Base-by-base conservation (phyloP, 805 yeast genomes). In the Tanozyma kutaoensis region DNA sequence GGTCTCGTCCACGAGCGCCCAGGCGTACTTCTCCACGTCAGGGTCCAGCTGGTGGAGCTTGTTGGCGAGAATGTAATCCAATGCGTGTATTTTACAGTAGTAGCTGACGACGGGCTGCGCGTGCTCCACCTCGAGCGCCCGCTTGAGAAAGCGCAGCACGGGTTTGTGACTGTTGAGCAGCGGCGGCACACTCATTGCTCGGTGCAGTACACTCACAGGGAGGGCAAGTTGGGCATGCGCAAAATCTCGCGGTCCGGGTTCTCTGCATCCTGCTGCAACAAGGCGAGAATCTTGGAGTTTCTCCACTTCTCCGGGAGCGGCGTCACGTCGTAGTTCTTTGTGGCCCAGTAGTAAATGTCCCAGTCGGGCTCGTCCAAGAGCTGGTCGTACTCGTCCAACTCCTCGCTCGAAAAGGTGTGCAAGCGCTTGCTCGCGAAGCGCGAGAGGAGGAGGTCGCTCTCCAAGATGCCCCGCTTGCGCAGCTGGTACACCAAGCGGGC, bases 281-380 rank as follows among this genome's bases (percentile, higher is more conserved):
- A 46, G 29, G 48, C 46, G 58, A 88, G 62, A 22, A 88, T 58
- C 39, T 66, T 56, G 9, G 80, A 70, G 32, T 76, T 46, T 46
- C 73, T 63, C 95, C 95, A 91, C 45, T 69, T 69, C 22, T 79
- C 84, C 11, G 97, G 96, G 36, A 88, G 62, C 10, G 94, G 93
- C 25, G 86, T 80, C 12, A 80, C 72, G 20, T 70, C 73, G 42
- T 57, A 80, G 49, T 86, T 82, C 38, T 69, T 71, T 2, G 96
- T 84, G 15, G 93, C 94, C 98, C 98, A 88, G 58, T 91, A 91
- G 52, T 82, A 91, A 34, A 91, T 86, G 52, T 91, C 98, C 98
- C 98, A 91, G 52, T 91, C 98, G n/a, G 88, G 71, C 52, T 88
- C 93, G 50, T 91, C 93, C 46, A 91, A 63, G 31, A 91, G 54